Base-by-base conservation (phyloP, 306 rosid species). In the Lagenaria siceraria region DNA sequence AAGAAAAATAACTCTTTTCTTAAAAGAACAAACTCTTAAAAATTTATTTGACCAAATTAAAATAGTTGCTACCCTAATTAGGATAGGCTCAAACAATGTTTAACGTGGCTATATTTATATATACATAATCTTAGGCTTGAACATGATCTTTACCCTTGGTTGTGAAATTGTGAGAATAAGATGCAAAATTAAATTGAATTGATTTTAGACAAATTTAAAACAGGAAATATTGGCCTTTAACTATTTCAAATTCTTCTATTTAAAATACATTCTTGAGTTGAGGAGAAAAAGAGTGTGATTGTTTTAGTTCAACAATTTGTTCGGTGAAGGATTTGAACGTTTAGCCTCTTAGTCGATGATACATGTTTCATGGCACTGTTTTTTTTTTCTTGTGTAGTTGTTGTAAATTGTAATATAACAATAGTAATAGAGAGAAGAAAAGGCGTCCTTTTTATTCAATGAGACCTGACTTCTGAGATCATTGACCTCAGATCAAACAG, bases 391-490 rank as follows among this genome's bases (percentile, higher is more conserved):
- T 31, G 13, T 62, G 46, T 35, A 35, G 48, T 35, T 31, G 43
- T 15, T 62, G 70, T 33, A 33, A 33, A 33, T 33, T 33, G 5
- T 33, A 33, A 8, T 40, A 40, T n/a, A 66, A 10, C 0, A 46
- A 21, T 68, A 21, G 19, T 9, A 49, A 8, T 21, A 54, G 43
- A 31, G 43, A 19, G 52, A 33, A 10, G 46, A 19, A 31, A 74
- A n/a, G 3, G 63, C 9, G 33, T 54, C 35, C 78, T n/a, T 75
- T 75, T 79, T 72, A 69, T 75, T 79, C 52, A 24, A 54, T 25
- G n/a, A 31, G 29, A 75, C 51, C 29, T 33, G 52, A 74, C 53
- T 1, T 75, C 33, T 54, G 65, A 53, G 35, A 75, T 52, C 51
- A 53, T 21, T 43, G 49, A 15, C 18, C 27, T 21, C 18, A 70